A percentile compares a stretch with the other conserved stretches of the same genome.
phyloP scores from a whole-genome alignment of 495 filamentous ascomycete species.

The Xylaria castorea region DNA sequence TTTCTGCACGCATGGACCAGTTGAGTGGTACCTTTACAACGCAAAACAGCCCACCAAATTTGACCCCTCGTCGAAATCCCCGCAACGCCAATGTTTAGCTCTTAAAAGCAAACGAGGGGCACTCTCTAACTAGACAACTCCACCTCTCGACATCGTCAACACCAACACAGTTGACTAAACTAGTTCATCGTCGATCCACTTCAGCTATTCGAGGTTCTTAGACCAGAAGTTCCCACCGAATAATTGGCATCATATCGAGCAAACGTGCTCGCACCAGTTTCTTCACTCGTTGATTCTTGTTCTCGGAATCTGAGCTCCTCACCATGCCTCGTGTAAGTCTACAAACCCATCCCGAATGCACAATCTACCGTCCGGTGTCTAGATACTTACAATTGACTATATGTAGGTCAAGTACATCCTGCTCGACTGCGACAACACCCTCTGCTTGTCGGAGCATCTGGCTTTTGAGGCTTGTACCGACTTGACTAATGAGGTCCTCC shows the following conservation, averaged over 20 bases:
- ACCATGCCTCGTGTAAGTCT: slow-evolving; percentile 46
- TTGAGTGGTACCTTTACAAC: background rate
- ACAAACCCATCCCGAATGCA: background rate
- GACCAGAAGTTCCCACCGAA: background rate
- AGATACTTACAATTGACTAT: slow-evolving; percentile 24
- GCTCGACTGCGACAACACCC: slow-evolving; percentile 98
- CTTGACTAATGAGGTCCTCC: slow-evolving; percentile 88
- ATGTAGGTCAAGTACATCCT: slow-evolving; percentile 79
- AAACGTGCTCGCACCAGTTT: background rate
- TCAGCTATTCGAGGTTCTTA: slow-evolving; percentile 10
- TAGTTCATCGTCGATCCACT: slow-evolving; percentile 28
- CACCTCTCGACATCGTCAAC: slow-evolving; percentile 23
- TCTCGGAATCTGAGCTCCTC: background rate
- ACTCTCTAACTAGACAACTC: slow-evolving; percentile 8
- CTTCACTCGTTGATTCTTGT: slow-evolving; percentile 1
- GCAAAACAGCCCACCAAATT: slow-evolving; percentile 9
- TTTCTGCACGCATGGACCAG: background rate
- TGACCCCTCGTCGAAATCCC: slow-evolving; percentile 23
- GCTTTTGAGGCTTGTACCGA: slow-evolving; percentile 96
- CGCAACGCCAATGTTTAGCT: slow-evolving; percentile 22
- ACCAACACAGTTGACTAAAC: slow-evolving; percentile 15
- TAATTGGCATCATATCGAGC: slow-evolving; percentile 11
- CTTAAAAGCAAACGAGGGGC: slow-evolving; percentile 27
- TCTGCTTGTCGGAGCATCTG: slow-evolving; percentile 88
- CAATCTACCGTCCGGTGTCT: background rate